These are phyloP conservation scores for Komagataea norvegica DNA, from an alignment of 1,139 yeast species.

Conservation along the genomic window DNA sequence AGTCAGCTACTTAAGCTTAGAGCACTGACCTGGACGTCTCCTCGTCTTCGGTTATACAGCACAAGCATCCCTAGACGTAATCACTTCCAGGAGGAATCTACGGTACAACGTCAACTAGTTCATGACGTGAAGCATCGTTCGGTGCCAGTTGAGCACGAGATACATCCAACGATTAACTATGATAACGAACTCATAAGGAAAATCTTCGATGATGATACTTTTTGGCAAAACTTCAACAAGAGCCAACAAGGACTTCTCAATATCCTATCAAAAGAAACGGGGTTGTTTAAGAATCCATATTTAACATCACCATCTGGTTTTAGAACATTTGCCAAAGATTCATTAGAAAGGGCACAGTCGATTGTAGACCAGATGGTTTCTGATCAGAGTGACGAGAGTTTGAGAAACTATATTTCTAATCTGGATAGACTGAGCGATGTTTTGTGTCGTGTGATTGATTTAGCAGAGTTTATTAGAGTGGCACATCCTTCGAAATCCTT, in stretches of 20 bases:
- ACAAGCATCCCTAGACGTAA: not conserved
- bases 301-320: conserved; percentile 69
- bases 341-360: conserved; percentile 57
- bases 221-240: conserved; percentile 16
- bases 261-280: conserved; percentile 35
- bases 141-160: not conserved
- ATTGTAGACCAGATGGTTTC: conserved; percentile 52
- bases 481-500: conserved; percentile 75
- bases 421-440: conserved; percentile 85
- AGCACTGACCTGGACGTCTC: not conserved
- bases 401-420: conserved; percentile 52
- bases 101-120: conserved; percentile 1
- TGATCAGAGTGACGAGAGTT: conserved; percentile 44
- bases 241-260: conserved; percentile 4
- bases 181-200: conserved; percentile 14
- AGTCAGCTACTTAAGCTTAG: not conserved
- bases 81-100: conserved; percentile 4
- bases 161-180: conserved; percentile 8
- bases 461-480: conserved; percentile 88
- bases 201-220: conserved; percentile 17
- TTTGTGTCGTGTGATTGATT: conserved; percentile 87
- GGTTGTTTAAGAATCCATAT: conserved; percentile 70
- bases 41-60: conserved; percentile 1
- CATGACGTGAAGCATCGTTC: conserved; percentile 1
- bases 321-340: conserved; percentile 57